These are phyloP conservation scores for Asterophora parasitica DNA, from an alignment of 768 basidiomycete species.

Conservation along the genomic window DNA sequence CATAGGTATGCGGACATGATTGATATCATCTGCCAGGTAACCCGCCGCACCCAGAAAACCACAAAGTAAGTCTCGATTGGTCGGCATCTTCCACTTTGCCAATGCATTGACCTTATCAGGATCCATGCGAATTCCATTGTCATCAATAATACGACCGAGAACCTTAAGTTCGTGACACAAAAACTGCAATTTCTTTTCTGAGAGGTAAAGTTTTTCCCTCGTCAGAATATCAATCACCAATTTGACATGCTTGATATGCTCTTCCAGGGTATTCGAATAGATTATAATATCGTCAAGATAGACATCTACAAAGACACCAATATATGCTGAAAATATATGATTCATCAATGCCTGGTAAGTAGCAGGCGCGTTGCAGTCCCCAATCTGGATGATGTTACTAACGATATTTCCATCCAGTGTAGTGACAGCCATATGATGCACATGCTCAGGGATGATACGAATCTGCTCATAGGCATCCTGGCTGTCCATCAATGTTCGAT, in stretches of 20 bases:
- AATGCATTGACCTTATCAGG: conserved; percentile 1
- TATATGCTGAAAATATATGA: not conserved
- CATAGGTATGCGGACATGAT: not conserved
- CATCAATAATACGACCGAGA: not conserved
- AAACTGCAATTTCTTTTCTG: not conserved
- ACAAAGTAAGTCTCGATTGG: not conserved
- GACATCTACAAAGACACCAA: not conserved
- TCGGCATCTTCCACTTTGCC: not conserved
- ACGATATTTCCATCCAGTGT: conserved; percentile 9
- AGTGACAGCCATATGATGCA: not conserved
- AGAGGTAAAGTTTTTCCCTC: not conserved
- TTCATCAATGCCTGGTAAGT: conserved; percentile 8
- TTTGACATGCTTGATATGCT: conserved; percentile 1
- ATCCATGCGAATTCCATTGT: not conserved
- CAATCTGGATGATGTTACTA: not conserved
- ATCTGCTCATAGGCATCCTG: conserved; percentile 5
- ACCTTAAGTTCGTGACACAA: not conserved
- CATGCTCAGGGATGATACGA: not conserved
- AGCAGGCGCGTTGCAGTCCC: conserved; percentile 1
- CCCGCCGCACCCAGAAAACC: not conserved
- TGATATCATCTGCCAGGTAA: conserved; percentile 2
- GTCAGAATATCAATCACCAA: not conserved
- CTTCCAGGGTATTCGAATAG: not conserved
- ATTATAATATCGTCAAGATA: conserved; percentile 5
- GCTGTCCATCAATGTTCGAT: conserved; percentile 1